Evolutionary conservation across 345 rosid genomes (phyloP).

Genomic region (Combretum micranthum): DNA sequence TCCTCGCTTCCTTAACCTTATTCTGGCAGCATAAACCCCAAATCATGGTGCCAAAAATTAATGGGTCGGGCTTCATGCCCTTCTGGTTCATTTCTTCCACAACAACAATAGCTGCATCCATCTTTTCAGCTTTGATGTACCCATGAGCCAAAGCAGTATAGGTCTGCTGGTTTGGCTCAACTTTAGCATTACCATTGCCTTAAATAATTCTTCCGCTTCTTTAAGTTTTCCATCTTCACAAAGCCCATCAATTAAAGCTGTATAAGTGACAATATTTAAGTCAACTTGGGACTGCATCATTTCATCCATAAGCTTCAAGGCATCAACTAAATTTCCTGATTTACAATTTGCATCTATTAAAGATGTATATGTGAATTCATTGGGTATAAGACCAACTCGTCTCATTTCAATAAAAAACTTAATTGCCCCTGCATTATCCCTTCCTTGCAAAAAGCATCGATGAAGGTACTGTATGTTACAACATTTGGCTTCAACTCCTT

Average conservation of each 20-base stretch:
- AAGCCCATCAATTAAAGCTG: conserved; percentile 49
- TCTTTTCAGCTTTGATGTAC: conserved; percentile 38
- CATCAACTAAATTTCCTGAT: conserved; percentile 38
- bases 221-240: conserved; percentile 41
- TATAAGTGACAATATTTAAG: conserved; percentile 55
- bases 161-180: conserved; percentile 41
- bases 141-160: conserved; percentile 61
- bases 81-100: conserved; percentile 40
- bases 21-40: conserved; percentile 50
- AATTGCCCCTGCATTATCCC: conserved; percentile 56
- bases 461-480: conserved; percentile 56
- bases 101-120: conserved; percentile 42
- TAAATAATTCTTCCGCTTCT: conserved; percentile 53
- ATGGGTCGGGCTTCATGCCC: conserved; percentile 40
- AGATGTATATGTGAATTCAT: conserved; percentile 63
- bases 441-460: conserved; percentile 66
- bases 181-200: conserved; percentile 34
- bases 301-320: conserved; percentile 53
- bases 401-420: conserved; percentile 66
- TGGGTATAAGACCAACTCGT: conserved; percentile 51
- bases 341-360: conserved; percentile 66
- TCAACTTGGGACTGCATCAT: conserved; percentile 38
- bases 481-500: conserved; percentile 50
- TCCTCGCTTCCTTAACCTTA: conserved; percentile 42
- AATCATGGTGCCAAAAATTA: conserved; percentile 54